These are phyloP conservation scores for Letharia lupina DNA, from an alignment of 495 filamentous ascomycete genomes.

Conservation along the genomic window DNA sequence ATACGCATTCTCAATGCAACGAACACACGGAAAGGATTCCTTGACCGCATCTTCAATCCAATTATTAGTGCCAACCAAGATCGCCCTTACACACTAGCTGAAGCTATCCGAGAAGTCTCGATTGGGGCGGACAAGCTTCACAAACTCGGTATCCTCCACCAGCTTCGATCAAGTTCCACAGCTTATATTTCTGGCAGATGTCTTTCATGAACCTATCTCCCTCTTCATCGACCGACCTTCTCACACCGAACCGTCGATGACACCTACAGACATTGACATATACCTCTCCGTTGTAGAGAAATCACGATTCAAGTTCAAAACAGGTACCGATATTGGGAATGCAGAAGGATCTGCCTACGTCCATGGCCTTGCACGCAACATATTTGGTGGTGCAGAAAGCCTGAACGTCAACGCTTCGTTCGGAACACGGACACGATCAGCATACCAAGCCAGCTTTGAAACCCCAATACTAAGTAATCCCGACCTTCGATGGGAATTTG, in stretches of 20 bases:
- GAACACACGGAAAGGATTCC: constrained; percentile 70
- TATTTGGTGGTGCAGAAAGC: constrained; percentile 92
- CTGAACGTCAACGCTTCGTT: constrained; percentile 74
- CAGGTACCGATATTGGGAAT: constrained; percentile 86
- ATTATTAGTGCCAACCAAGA: constrained; percentile 60
- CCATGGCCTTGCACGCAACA: constrained; percentile 74
- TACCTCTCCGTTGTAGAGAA: constrained; percentile 70
- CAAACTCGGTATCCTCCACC: constrained; percentile 56
- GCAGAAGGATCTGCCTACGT: constrained; percentile 86
- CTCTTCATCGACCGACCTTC: constrained; percentile 68
- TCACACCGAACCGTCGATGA: constrained; percentile 47
- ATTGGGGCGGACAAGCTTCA: constrained; percentile 63
- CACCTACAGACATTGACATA: constrained; percentile 67
- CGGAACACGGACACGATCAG: constrained; percentile 80
- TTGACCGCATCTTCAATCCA: constrained; percentile 69
- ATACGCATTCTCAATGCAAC: constrained; percentile 70
- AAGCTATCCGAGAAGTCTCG: constrained; percentile 63
- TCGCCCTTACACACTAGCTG: constrained; percentile 62
- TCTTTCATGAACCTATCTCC: constrained; percentile 77
- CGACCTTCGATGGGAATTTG: constrained; percentile 62
- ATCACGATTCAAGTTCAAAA: constrained; percentile 70
- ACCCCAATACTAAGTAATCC: constrained; percentile 77
- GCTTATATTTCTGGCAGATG: constrained; percentile 42
- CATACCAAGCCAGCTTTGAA: constrained; percentile 76
- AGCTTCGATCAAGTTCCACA: not conserved